A percentile compares a stretch with the other conserved stretches of the same genome.
These are phyloP conservation scores for Endotrypanum monterogeii DNA, from an alignment of 208 protist species.

Conservation along the genomic window DNA sequence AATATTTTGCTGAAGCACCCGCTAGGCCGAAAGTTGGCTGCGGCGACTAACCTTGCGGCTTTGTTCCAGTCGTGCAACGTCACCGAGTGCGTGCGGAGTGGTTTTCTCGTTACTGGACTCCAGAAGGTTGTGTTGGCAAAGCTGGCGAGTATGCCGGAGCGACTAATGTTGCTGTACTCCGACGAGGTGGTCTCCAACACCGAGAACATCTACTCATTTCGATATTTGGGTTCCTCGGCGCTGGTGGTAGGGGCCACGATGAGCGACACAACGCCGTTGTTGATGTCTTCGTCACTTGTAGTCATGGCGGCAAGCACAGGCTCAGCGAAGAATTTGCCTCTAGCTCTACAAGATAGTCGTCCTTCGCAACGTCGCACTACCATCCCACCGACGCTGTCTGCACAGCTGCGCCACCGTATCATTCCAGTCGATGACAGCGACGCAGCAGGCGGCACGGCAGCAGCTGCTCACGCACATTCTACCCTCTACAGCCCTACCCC, in stretches of 20 bases:
- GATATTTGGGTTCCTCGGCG: conserved; percentile 67
- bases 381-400: background rate
- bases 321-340: background rate
- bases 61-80: conserved; percentile 81
- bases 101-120: conserved; percentile 76
- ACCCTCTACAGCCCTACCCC: conserved; percentile 19
- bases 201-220: conserved; percentile 86
- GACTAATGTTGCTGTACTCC: conserved; percentile 69
- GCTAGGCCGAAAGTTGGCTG: conserved; percentile 75
- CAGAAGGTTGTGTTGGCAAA: conserved; percentile 68
- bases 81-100: conserved; percentile 76
- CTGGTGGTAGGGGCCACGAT: conserved; percentile 44
- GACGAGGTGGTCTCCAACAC: conserved; percentile 66
- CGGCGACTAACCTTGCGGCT: conserved; percentile 74
- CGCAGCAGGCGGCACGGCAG: background rate
- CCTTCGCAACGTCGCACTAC: conserved; percentile 5
- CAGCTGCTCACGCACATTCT: conserved; percentile 24
- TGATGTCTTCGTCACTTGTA: conserved; percentile 29
- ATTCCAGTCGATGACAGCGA: background rate
- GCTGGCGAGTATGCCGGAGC: conserved; percentile 53
- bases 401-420: background rate
- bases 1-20: conserved; percentile 87
- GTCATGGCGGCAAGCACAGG: conserved; percentile 19
- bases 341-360: background rate
- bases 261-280: conserved; percentile 36